Conservation (phyloP, 2,329 filamentous ascomycete genomes). For the Alternaria incomplexa region DNA sequence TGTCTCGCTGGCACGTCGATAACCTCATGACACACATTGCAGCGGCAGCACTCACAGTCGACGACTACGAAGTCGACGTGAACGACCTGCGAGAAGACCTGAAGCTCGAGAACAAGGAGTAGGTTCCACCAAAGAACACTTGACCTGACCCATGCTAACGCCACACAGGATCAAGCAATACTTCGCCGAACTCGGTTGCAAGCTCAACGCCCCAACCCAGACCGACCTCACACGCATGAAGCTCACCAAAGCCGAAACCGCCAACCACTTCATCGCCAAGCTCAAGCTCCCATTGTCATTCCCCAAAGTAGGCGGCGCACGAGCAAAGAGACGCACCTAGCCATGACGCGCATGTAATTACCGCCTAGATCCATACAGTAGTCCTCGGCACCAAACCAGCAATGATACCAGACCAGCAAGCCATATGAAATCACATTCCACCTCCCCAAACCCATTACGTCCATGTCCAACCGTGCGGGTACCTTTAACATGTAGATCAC, state of each 20-base stretch:
- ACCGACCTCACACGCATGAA: constrained; percentile 58
- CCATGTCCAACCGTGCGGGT: neutral
- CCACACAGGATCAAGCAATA: constrained; percentile 65
- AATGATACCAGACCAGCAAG: neutral
- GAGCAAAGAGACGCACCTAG: constrained; percentile 18
- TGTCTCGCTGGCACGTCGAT: constrained; percentile 75
- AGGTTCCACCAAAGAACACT: constrained; percentile 14
- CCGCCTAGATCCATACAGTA: constrained; percentile 3
- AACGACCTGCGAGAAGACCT: constrained; percentile 74
- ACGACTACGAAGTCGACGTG: constrained; percentile 75
- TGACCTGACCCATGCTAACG: constrained; percentile 11
- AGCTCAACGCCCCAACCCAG: constrained; percentile 58
- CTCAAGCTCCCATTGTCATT: constrained; percentile 82
- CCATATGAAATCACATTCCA: neutral
- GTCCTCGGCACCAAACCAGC: neutral
- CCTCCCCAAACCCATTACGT: neutral
- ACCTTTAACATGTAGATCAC: neutral
- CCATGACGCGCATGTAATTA: neutral
- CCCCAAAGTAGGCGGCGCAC: constrained; percentile 62
- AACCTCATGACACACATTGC: constrained; percentile 76
- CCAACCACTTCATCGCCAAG: constrained; percentile 69
- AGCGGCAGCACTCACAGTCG: constrained; percentile 72
- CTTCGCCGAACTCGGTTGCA: constrained; percentile 77
- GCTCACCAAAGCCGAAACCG: constrained; percentile 66
- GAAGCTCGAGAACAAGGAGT: constrained; percentile 71